Percentiles rank a stretch among this genome's conserved stretches.
phyloP scores from a whole-genome alignment of 148 eudicot species.

The Rhododendron mucronatum region DNA sequence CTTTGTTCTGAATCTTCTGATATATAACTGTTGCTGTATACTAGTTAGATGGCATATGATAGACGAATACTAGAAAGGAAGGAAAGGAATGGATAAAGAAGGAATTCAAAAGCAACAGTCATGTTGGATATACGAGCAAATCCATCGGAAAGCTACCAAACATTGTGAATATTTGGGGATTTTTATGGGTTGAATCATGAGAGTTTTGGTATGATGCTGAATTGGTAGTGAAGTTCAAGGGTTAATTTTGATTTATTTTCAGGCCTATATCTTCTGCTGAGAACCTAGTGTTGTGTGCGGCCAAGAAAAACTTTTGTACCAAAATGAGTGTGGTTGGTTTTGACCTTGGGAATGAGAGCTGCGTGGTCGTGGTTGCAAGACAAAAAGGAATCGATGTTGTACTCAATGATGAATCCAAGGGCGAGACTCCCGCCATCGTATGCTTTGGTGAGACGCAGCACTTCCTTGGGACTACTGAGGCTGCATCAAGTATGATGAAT shows the following conservation, averaged over 20 bases:
- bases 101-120: background rate
- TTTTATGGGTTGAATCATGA: background rate
- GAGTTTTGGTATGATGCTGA: background rate
- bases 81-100: background rate
- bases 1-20: background rate
- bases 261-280: background rate
- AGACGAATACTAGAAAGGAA: no score
- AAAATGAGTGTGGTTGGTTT: conserved; percentile 96
- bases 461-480: conserved; percentile 91
- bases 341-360: conserved; percentile 88
- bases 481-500: conserved; percentile 91
- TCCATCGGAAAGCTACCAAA: background rate
- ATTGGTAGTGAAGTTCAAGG: background rate
- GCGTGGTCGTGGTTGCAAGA: conserved; percentile 96
- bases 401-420: conserved; percentile 88
- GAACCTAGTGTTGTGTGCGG: background rate
- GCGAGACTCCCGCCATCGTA: conserved; percentile 88
- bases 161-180: background rate
- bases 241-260: background rate
- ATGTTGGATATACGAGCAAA: background rate
- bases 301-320: background rate
- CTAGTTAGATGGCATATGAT: background rate
- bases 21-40: background rate
- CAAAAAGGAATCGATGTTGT: conserved; percentile 96
- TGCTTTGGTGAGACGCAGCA: conserved; percentile 96